These are phyloP conservation scores for Exophiala alcalophila DNA, from an alignment of 2,329 filamentous ascomycete species.

Conservation along the genomic window DNA sequence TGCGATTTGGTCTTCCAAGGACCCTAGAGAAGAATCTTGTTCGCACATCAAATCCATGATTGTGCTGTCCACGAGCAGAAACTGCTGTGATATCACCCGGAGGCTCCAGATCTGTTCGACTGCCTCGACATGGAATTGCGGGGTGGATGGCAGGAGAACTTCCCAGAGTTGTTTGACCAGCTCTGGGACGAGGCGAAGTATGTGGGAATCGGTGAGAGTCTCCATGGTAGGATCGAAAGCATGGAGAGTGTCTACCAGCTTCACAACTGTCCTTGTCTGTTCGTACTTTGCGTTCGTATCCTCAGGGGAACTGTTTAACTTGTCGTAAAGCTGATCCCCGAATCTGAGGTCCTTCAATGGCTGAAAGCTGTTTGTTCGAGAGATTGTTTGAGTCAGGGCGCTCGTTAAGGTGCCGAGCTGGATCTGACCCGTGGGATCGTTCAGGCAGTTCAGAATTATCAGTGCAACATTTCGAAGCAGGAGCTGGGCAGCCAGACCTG, in stretches of 20 bases:
- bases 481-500: constrained; percentile 11
- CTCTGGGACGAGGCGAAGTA: constrained; percentile 61
- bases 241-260: constrained; percentile 21
- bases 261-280: constrained; percentile 12
- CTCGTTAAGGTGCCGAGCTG: constrained; percentile 11
- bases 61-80: constrained; percentile 69
- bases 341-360: constrained; percentile 12
- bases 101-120: constrained; percentile 83
- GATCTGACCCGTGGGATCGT: constrained; percentile 3
- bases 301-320: background rate
- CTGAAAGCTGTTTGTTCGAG: constrained; percentile 12
- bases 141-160: constrained; percentile 74
- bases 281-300: constrained; percentile 11
- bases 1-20: constrained; percentile 56
- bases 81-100: constrained; percentile 66
- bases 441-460: constrained; percentile 19
- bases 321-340: constrained; percentile 9
- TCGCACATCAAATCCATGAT: constrained; percentile 26
- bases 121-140: constrained; percentile 92
- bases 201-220: constrained; percentile 39
- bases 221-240: constrained; percentile 29
- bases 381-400: constrained; percentile 13
- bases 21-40: constrained; percentile 35
- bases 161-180: constrained; percentile 74
- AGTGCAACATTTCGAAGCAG: constrained; percentile 18